Evolutionary conservation across 129 eudicot genomes (phyloP).

Genomic region (Sambucus nigra): DNA sequence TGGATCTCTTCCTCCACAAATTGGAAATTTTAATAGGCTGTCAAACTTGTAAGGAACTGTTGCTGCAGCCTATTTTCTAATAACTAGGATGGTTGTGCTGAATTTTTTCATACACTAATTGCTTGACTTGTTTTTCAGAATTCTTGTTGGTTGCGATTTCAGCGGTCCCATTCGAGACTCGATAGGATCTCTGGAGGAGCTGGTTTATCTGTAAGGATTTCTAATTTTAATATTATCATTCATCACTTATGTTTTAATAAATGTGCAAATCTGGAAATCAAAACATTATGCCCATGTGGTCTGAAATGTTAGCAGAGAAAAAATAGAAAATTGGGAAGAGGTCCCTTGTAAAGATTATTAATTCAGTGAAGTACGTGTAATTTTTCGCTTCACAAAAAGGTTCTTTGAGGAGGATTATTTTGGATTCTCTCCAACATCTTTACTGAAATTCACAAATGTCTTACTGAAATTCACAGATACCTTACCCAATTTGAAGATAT

Average conservation of each 20-base stretch:
- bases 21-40: conserved; percentile 54
- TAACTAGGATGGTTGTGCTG: background rate
- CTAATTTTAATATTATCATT: too few relatives aligned
- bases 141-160: conserved; percentile 63
- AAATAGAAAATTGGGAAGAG: too few relatives aligned
- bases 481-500: too few relatives aligned
- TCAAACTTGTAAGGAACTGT: conserved; percentile 46
- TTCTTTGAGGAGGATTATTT: too few relatives aligned
- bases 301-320: too few relatives aligned
- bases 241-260: background rate
- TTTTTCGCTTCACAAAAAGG: too few relatives aligned
- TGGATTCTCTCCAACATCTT: too few relatives aligned
- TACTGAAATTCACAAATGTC: too few relatives aligned
- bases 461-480: too few relatives aligned
- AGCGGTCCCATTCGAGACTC: conserved; percentile 51
- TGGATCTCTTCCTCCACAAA: conserved; percentile 57
- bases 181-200: conserved; percentile 52
- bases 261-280: background rate
- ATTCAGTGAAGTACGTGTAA: too few relatives aligned
- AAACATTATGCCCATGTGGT: too few relatives aligned
- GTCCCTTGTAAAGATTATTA: too few relatives aligned
- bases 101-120: background rate
- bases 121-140: conserved; percentile 23
- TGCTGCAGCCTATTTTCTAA: background rate
- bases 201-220: conserved; percentile 49